A percentile compares a stretch with the other conserved stretches of the same genome.
Evolutionary conservation across 139 green algal species (phyloP).

Genomic region (Coelastrella sp.): DNA sequence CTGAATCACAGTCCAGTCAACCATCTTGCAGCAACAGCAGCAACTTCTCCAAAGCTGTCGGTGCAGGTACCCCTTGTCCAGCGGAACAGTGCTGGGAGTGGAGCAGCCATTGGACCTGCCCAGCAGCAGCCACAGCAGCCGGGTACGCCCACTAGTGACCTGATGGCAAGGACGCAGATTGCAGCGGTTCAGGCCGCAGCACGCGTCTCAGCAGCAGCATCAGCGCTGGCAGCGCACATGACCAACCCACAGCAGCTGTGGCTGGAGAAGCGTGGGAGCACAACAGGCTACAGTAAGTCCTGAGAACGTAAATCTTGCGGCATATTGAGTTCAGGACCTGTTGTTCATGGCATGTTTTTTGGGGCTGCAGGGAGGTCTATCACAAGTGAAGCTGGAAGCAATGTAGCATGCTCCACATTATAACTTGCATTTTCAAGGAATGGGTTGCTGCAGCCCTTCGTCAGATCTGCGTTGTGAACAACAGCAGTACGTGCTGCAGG

Average conservation of each 20-base stretch:
- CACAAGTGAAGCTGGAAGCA: too few species aligned
- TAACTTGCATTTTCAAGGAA: too few species aligned
- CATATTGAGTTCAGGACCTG: too few species aligned
- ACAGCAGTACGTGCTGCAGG: not conserved
- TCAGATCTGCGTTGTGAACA: too few species aligned
- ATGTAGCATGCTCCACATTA: too few species aligned
- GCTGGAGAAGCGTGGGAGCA: constrained; percentile 38
- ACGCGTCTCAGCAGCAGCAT: constrained; percentile 24
- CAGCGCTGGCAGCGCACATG: constrained; percentile 44
- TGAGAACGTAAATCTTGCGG: not conserved
- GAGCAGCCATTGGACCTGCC: not conserved
- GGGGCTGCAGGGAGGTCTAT: too few species aligned
- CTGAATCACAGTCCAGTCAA: not conserved
- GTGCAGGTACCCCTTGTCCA: not conserved
- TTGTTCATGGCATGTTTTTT: not conserved
- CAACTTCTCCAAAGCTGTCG: too few species aligned
- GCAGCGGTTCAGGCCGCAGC: constrained; percentile 16
- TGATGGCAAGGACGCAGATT: constrained; percentile 11
- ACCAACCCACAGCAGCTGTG: constrained; percentile 45
- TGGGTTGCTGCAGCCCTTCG: too few species aligned
- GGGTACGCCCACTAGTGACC: not conserved
- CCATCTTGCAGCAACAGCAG: not conserved
- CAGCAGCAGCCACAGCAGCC: constrained; percentile 17
- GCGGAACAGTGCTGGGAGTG: not conserved
- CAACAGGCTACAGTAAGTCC: constrained; percentile 32